Evolutionary conservation across 108 stramenopile genomes (phyloP).

Genomic region (Licmophora abbreviata): DNA sequence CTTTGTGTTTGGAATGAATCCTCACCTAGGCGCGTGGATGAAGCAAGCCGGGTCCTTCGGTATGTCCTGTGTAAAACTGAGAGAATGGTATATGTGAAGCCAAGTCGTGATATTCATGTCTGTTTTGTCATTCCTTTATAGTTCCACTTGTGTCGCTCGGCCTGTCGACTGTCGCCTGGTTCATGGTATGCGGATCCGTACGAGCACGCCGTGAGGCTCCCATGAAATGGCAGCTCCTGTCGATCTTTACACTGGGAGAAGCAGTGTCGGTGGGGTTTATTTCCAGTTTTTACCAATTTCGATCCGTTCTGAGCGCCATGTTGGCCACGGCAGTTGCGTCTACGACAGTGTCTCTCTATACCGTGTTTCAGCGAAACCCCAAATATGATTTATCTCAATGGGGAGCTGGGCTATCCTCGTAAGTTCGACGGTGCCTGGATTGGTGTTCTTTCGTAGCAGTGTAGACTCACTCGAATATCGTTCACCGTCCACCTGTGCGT

Average conservation of each 20-base stretch:
- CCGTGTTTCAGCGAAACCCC: conserved; percentile 71
- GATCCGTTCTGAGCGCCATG: conserved; percentile 63
- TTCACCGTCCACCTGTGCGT: background rate
- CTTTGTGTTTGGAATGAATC: conserved; percentile 45
- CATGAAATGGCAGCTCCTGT: conserved; percentile 64
- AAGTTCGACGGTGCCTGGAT: conserved; percentile 5
- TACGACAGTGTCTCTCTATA: conserved; percentile 66
- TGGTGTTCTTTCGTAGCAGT: background rate
- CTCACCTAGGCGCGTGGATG: conserved; percentile 33
- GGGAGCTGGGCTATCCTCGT: conserved; percentile 51
- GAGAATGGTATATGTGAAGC: background rate
- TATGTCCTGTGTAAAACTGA: conserved; percentile 5
- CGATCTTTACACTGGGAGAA: conserved; percentile 75
- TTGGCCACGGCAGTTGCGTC: conserved; percentile 58
- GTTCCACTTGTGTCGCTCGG: conserved; percentile 26
- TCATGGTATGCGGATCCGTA: conserved; percentile 34
- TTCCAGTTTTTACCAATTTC: conserved; percentile 52
- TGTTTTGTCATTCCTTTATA: background rate
- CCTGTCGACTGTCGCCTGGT: conserved; percentile 44
- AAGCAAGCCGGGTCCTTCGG: conserved; percentile 16
- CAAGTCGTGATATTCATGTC: background rate
- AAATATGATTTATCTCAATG: conserved; percentile 88
- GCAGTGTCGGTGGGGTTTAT: conserved; percentile 66
- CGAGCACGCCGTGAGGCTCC: conserved; percentile 48
- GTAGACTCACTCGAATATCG: background rate